These are phyloP conservation scores for Blastocystis sp. DNA, from an alignment of 352 stramenopile species.

Conservation along the genomic window DNA sequence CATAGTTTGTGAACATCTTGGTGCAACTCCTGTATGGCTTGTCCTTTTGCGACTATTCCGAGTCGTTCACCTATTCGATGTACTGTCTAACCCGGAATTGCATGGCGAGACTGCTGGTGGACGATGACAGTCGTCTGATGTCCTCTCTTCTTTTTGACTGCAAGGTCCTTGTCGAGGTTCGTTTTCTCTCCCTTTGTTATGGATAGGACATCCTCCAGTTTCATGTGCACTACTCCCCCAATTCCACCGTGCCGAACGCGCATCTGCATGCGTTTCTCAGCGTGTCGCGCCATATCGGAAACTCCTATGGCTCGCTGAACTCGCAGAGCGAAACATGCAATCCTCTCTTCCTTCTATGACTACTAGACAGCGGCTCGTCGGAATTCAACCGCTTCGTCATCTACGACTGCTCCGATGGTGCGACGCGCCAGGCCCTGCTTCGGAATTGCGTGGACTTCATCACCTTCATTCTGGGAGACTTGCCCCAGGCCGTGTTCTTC, in stretches of 20 bases:
- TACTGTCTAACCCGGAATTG: slow-evolving; percentile 17
- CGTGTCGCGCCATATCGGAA: slow-evolving; percentile 26
- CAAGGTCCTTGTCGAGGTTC: background rate
- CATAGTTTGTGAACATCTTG: slow-evolving; percentile 63
- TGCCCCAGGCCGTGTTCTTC: background rate
- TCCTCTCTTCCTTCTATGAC: background rate
- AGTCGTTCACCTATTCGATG: slow-evolving; percentile 39
- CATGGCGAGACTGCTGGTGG: slow-evolving; percentile 15
- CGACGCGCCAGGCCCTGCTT: slow-evolving; percentile 36
- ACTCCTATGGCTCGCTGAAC: slow-evolving; percentile 29
- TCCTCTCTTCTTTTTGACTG: slow-evolving; percentile 42
- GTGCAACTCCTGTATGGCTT: slow-evolving; percentile 57
- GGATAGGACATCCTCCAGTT: slow-evolving; percentile 43
- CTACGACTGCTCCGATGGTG: slow-evolving; percentile 39
- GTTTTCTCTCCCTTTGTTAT: background rate
- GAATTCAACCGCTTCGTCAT: background rate
- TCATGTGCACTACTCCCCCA: background rate
- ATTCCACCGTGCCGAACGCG: background rate
- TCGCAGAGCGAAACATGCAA: slow-evolving; percentile 25
- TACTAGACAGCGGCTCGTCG: background rate
- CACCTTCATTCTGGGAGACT: background rate
- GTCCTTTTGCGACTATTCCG: slow-evolving; percentile 29
- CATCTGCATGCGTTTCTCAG: background rate
- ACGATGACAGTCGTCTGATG: slow-evolving; percentile 33
- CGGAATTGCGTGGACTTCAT: slow-evolving; percentile 14